Evolutionary conservation across 176 grass and related monocot genomes (phyloP).

Genomic region (Triticum timopheevii): DNA sequence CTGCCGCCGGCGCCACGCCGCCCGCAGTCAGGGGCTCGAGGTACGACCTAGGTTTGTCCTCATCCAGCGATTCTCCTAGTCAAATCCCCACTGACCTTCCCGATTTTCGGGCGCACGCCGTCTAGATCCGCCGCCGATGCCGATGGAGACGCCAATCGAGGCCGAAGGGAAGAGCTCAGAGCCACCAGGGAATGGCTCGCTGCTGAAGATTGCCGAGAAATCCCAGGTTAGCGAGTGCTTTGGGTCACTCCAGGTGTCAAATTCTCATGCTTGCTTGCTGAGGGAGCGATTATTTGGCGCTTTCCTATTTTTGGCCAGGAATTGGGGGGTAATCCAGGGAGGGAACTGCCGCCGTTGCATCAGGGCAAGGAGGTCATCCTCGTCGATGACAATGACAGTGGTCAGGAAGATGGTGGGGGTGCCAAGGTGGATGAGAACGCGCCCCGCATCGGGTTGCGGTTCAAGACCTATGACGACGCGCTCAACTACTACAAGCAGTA

Average conservation of each 20-base stretch:
- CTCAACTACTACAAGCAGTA: slow-evolving; percentile 82
- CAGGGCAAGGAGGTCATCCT: slow-evolving; percentile 56
- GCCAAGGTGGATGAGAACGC: slow-evolving; percentile 43
- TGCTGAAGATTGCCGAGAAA: slow-evolving; percentile 4
- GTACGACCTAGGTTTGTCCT: background rate
- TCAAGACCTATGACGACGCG: slow-evolving; percentile 84
- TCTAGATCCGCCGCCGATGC: background rate
- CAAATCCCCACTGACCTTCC: background rate
- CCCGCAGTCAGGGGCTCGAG: too few relatives aligned
- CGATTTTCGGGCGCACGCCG: background rate
- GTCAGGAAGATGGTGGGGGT: slow-evolving; percentile 30
- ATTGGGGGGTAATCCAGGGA: slow-evolving; percentile 13
- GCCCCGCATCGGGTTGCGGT: slow-evolving; percentile 59
- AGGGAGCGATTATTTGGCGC: background rate
- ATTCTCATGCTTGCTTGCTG: background rate
- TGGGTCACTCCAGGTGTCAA: background rate
- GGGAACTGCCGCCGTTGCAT: slow-evolving; percentile 1
- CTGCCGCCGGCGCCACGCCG: too few relatives aligned
- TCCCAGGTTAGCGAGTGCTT: slow-evolving; percentile 38
- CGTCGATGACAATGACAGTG: slow-evolving; percentile 51
- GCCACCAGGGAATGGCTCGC: background rate
- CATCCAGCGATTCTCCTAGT: background rate
- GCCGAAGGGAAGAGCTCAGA: slow-evolving; percentile 23
- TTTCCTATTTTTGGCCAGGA: slow-evolving; percentile 34
- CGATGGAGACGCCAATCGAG: slow-evolving; percentile 15